phyloP scores from a whole-genome alignment of 192 early-diverging fungal species.

The Chytriomyces confervae region DNA sequence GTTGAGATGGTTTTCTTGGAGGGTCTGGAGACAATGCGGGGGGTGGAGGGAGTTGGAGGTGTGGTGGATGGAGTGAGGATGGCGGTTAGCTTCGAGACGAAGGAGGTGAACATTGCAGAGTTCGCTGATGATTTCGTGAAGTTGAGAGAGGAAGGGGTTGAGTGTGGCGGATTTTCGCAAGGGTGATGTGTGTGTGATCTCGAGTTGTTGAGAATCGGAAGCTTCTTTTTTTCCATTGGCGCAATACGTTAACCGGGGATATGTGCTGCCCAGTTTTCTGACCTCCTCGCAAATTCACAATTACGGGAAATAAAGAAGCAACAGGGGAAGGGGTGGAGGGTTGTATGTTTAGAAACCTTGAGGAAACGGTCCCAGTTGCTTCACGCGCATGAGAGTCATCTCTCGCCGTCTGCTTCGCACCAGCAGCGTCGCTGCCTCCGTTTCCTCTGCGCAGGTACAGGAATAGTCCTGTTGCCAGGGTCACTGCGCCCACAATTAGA shows the following conservation, averaged over 20 bases:
- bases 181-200: too few relatives aligned
- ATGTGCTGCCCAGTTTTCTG: too few relatives aligned
- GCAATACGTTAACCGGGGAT: too few relatives aligned
- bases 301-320: too few relatives aligned
- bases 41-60: not conserved
- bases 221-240: too few relatives aligned
- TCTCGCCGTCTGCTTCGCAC: too few relatives aligned
- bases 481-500: slow-evolving; percentile 9
- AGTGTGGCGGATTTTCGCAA: not conserved
- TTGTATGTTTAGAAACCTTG: too few relatives aligned
- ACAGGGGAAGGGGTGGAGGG: too few relatives aligned
- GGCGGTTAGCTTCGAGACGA: slow-evolving; percentile 1
- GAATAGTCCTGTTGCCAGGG: slow-evolving; percentile 17
- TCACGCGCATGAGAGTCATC: too few relatives aligned
- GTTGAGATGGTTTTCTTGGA: slow-evolving; percentile 53
- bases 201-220: too few relatives aligned
- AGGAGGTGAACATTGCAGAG: slow-evolving; percentile 6
- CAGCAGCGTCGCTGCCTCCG: not conserved
- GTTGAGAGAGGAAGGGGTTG: not conserved
- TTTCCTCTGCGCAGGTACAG: not conserved
- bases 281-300: too few relatives aligned
- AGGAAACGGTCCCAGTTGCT: too few relatives aligned
- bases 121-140: not conserved
- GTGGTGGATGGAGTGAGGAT: not conserved
- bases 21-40: slow-evolving; percentile 1